Evolutionary conservation across 352 stramenopile species (phyloP).

Genomic region (Aphanomyces invadans): DNA sequence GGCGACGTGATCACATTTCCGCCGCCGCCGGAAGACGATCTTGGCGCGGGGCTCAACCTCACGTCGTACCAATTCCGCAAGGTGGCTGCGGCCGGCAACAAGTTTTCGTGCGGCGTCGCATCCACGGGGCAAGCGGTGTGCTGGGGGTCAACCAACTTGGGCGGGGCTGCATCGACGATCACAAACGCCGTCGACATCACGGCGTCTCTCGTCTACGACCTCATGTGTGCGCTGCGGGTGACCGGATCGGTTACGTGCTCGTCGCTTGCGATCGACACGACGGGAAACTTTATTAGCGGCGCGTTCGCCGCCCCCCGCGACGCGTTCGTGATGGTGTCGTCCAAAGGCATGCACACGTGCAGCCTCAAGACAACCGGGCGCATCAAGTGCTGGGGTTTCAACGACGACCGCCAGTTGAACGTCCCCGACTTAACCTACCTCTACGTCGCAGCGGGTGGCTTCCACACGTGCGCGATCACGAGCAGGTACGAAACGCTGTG

Average conservation of each 20-base stretch:
- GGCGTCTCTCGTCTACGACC: background rate
- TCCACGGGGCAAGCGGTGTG: background rate
- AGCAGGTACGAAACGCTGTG: constrained; percentile 17
- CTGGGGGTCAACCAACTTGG: background rate
- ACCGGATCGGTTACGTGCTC: background rate
- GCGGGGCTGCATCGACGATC: background rate
- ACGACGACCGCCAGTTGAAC: background rate
- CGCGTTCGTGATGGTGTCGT: background rate
- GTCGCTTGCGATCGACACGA: background rate
- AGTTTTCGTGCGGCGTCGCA: background rate
- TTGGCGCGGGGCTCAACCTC: background rate
- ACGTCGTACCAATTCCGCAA: constrained; percentile 1
- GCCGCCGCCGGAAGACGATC: background rate
- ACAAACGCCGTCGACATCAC: background rate
- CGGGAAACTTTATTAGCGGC: background rate
- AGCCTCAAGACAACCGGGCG: constrained; percentile 1
- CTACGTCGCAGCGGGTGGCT: constrained; percentile 12
- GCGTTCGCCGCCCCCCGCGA: background rate
- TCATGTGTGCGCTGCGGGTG: background rate
- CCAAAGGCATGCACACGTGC: constrained; percentile 18
- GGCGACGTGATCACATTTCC: background rate
- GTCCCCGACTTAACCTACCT: constrained; percentile 3
- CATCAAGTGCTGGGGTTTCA: constrained; percentile 23
- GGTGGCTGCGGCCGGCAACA: background rate
- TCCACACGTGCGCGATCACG: constrained; percentile 22